Evolutionary conservation across 1,284 basidiomycete genomes (phyloP), one percentile per base, ranked within the genome.

Genomic region (Ustilago nuda): DNA sequence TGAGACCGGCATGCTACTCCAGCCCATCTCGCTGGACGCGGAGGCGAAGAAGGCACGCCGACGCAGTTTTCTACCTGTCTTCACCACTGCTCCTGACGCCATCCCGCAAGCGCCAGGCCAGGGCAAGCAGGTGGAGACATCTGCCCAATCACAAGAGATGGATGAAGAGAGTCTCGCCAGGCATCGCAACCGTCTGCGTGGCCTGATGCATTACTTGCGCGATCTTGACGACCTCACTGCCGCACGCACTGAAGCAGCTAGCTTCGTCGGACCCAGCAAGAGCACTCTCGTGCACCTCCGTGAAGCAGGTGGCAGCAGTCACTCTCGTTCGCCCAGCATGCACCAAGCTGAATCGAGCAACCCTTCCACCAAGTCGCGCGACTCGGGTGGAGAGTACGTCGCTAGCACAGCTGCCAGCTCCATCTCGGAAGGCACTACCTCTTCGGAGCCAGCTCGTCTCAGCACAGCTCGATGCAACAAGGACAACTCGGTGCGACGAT

Each of bases 181-280:
- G 50, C 92, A 93, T 80, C 89, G 90, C 78, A 89, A 91, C 52
- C 93, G 93, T 30, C 88, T 98, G 56, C 90, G 93, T 67, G 93
- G 93, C 12, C 91, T 99, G 45, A 95, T 98, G 92, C 92, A 92
- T 17, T 98, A 98, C 87, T 89, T 99, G 23, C 92, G 92, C 81
- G 96, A 99, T 83, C 92, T 99, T 89, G 92, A 95, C 82, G 95
- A 98, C 84, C 89, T 99, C 37, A 56, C 64, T 4, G 66, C 72
- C 3, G 64, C 60, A 23, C 63, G 69, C 41, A 66, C 56, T 43
- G 64, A 66, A 36, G 62, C 68, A 19, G 55, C 55, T 37, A 61
- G 62, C 2, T 65, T 61, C 27, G 59, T 71, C 17, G 68, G 59
- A 36, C 62, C 68, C 9, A 71, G 68, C 59, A 71, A 66, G 59